Evolutionary conservation across 2,329 filamentous ascomycete genomes (phyloP), one percentile per base, ranked within the genome.

Genomic region (Calonectria hongkongensis): DNA sequence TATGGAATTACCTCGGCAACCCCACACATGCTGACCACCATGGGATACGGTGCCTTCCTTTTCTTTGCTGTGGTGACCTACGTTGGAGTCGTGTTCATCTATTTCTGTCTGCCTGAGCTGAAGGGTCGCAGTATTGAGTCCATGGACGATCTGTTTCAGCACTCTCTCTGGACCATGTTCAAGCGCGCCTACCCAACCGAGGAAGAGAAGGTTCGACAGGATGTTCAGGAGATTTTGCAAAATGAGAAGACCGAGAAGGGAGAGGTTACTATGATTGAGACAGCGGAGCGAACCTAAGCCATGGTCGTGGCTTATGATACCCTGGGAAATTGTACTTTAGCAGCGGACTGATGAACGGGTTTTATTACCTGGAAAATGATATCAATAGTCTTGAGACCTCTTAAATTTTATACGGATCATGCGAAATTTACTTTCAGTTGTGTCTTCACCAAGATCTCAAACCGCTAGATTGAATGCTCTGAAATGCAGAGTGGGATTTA

Each of bases 1-100:
- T 78, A 76, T 41, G 75, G 68, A 33, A 73, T 72, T 67, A 73
- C 71, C 25, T 62, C 70, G 4, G 74, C 74, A 7, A 70, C 74
- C 0, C 76, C 76, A 4, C 71, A 76, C 71, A 78, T 78, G 76
- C 66, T 78, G 4, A 71, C 68, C 27, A 68, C 71, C 9, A 62
- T 70, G 56, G 50, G 68, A 28, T 71, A 77, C 28, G 75, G 76
- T 1, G 68, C 76, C 1, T 77, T 77, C 41, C 71, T 75, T 27
- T 77, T 76, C 69, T 77, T 78, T 30, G 66, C 58, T 10, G 48
- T 72, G 5, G 63, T 76, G 21, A 75, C 9, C 1, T 69, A 68
- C 28, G 15, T 71, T 1, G 69, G 54, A 16, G 69, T 71, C 15
- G 41, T 67, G 16, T 71, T 67, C 36, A 28, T 67, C 13, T 71